Evolutionary conservation across 2,329 filamentous ascomycete genomes (phyloP), one percentile per base, ranked within the genome.

Genomic region (Alternaria brassicicola): DNA sequence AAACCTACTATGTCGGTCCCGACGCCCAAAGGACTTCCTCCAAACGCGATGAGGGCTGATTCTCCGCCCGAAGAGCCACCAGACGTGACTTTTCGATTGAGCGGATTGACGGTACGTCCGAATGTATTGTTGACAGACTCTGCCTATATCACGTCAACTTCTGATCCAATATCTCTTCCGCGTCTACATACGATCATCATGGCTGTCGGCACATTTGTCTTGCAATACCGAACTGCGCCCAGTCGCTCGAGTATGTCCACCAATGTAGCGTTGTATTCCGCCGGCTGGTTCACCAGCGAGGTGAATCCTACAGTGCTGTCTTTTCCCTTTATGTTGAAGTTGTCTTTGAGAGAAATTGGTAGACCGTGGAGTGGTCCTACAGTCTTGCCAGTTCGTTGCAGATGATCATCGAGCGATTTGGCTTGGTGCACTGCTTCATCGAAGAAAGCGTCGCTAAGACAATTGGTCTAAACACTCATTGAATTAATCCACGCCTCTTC

Each of bases 51-150:
- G 2, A 91, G 79, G 0, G 88, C 88, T 6, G 84, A 83, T 69
- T 91, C 89, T 42, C 89, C 89, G 3, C 89, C 89, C 0, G 86
- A 88, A 35, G 84, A 87, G 9, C 89, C 89, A 10, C 89, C 89
- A 21, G 84, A 83, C 0, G 87, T 89, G 3, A 86, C 78, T 3
- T 76, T 76, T 23, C 85, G 82, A 68, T 89, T 88, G 6, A 78
- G 76, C 0, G 89, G 88, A 68, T 89, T 89, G 21, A 86, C 71
- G 0, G 86, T 88, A 12, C 86, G 81, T 8, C 88, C 88, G 65
- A 87, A 86, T 2, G 85, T 80, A 64, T 89, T 88, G 75, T 89
- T 90, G 15, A 88, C 85, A 1, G 82, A 85, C 70, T 90, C 88
- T 12, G 86, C 83, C 68, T 72, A 25, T 38, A 6, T 26, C 4